phyloP scores from a whole-genome alignment of 352 stramenopile genomes.

The Halophytophthora batemanensis region DNA sequence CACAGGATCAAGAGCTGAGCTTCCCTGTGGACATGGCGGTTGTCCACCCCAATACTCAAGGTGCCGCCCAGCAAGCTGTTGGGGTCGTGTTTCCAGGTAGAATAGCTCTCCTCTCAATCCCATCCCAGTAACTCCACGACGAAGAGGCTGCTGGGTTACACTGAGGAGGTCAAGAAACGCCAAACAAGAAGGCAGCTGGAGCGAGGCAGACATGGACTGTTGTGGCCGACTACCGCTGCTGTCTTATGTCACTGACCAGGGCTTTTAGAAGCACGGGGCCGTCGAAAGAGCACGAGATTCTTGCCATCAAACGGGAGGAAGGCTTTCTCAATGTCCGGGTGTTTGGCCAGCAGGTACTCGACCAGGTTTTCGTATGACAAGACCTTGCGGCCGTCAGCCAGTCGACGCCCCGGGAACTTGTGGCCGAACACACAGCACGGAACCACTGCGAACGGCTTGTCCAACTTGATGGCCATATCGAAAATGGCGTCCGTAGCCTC shows the following conservation, averaged over 20 bases:
- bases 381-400: conserved; percentile 47
- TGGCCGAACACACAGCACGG: conserved; percentile 95
- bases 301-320: conserved; percentile 82
- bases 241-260: neutral
- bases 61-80: conserved; percentile 7
- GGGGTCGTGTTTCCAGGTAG: conserved; percentile 31
- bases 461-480: conserved; percentile 83
- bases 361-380: conserved; percentile 78
- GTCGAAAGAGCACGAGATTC: conserved; percentile 77
- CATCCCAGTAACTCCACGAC: conserved; percentile 6
- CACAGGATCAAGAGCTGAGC: conserved; percentile 2
- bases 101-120: conserved; percentile 24
- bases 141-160: too few relatives aligned
- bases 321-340: conserved; percentile 48
- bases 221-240: neutral
- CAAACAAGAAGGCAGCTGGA: neutral
- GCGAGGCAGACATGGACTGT: conserved; percentile 4
- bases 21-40: conserved; percentile 33
- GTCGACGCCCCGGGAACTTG: conserved; percentile 79
- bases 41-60: conserved; percentile 1
- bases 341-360: conserved; percentile 74
- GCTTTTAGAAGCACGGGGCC: conserved; percentile 9
- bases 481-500: conserved; percentile 95
- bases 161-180: too few relatives aligned
- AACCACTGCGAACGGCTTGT: conserved; percentile 95